phyloP scores from a whole-genome alignment of 192 early-diverging fungal genomes.

The Gamsiella multidivaricata region DNA sequence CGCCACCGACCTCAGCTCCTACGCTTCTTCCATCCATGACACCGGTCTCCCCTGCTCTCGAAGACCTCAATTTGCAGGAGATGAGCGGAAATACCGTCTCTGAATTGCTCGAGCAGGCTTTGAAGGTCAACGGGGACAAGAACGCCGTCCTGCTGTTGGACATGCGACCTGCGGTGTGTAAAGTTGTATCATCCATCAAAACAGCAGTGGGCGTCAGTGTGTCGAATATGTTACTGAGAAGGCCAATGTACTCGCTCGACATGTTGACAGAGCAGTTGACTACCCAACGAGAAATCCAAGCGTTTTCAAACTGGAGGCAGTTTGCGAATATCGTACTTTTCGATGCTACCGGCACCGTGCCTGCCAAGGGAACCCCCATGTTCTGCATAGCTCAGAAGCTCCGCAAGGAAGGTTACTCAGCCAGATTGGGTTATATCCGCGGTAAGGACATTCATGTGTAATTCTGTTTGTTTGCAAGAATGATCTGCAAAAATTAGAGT shows the following conservation, averaged over 20 bases:
- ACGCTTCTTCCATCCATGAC: slow-evolving; percentile 7
- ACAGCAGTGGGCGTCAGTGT: slow-evolving; percentile 73
- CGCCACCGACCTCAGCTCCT: slow-evolving; percentile 14
- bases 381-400: slow-evolving; percentile 72
- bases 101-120: slow-evolving; percentile 2
- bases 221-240: slow-evolving; percentile 78
- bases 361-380: slow-evolving; percentile 61
- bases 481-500: too few species aligned
- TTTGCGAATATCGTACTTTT: slow-evolving; percentile 74
- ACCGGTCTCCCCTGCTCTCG: not conserved
- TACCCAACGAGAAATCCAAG: slow-evolving; percentile 57
- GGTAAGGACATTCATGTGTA: slow-evolving; percentile 36
- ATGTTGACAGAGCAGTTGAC: slow-evolving; percentile 70
- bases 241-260: slow-evolving; percentile 72
- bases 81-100: slow-evolving; percentile 23
- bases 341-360: slow-evolving; percentile 64
- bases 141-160: slow-evolving; percentile 69
- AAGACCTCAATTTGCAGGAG: slow-evolving; percentile 16
- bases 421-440: slow-evolving; percentile 55
- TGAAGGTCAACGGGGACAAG: slow-evolving; percentile 15
- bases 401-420: slow-evolving; percentile 58
- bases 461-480: not conserved
- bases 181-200: slow-evolving; percentile 60
- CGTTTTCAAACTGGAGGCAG: slow-evolving; percentile 61
- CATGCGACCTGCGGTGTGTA: slow-evolving; percentile 72